Evolutionary conservation across 2,329 filamentous ascomycete genomes (phyloP), one percentile per base, ranked within the genome.

Genomic region (Colletotrichum plurivorum): DNA sequence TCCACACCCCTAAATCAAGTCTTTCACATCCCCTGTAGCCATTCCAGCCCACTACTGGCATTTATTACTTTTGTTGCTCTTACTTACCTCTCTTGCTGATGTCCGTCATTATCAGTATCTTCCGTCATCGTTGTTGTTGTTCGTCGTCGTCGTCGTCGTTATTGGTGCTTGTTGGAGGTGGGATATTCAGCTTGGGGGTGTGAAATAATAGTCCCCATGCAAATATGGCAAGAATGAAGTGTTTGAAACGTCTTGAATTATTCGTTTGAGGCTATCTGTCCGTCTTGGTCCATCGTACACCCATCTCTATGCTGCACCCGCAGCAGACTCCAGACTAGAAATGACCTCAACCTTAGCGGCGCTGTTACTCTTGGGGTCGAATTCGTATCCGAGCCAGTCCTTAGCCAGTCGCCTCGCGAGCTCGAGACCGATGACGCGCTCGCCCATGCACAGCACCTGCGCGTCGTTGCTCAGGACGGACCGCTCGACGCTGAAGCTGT

Each of bases 361-460:
- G 64, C 83, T 85, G 22, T 81, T 79, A 63, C 80, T 81, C 46
- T 81, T 82, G 51, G 86, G 83, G 79, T 97, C 94, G 81, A 96
- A 96, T 68, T 89, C 84, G 80, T 96, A 95, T n/a, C 89, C 92
- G 41, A 97, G 78, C 93, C 93, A 97, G 84, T 97, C 94, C 78
- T 86, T 90, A 0, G 90, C 93, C 74, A 97, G 78, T 75, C 93
- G 85, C 74, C 93, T 88, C 51, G 94, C 94, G 49, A 97, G 81
- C 82, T 97, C 94, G 55, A 96, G 78, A 0, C 94, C 94, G 52
- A 97, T 88, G 0, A 97, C 94, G 22, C 94, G 84, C 86, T 97
- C 92, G 0, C 94, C 94, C 85, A 97, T 91, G 78, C 94, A 97
- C 71, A 97, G 82, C 39, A 97, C 93, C 82, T 97, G 94, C 3